phyloP scores from a whole-genome alignment of 2,329 filamentous ascomycete genomes.

The Gnomoniopsis smithogilvyi region DNA sequence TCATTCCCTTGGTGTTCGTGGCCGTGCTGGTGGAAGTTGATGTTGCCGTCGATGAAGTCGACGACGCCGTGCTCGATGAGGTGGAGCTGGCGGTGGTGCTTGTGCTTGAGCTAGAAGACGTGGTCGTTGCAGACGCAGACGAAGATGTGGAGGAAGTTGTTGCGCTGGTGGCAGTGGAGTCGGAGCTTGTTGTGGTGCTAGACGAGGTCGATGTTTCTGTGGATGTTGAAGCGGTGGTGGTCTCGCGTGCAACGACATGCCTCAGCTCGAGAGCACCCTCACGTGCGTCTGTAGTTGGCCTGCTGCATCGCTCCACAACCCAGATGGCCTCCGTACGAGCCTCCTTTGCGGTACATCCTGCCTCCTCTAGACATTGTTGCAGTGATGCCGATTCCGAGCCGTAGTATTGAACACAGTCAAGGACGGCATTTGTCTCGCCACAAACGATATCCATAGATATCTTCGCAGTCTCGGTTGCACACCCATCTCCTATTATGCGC shows the following conservation, averaged over 20 bases:
- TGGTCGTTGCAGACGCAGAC: not conserved
- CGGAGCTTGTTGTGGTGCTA: not conserved
- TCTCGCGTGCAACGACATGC: not conserved
- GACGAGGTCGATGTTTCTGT: not conserved
- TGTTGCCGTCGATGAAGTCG: not conserved
- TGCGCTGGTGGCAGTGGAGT: not conserved
- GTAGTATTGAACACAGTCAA: not conserved
- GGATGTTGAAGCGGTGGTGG: not conserved
- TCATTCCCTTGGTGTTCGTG: not conserved
- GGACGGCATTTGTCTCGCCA: not conserved
- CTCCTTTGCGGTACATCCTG: not conserved
- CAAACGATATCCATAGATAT: not conserved
- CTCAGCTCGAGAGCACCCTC: conserved; percentile 1
- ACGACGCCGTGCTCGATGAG: not conserved
- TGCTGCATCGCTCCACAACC: conserved; percentile 1
- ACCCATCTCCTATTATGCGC: not conserved
- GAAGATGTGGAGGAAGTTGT: not conserved
- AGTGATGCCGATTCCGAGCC: not conserved
- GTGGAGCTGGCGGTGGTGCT: conserved; percentile 2
- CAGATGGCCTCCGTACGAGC: not conserved
- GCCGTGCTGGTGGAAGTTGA: not conserved
- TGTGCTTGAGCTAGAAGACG: not conserved
- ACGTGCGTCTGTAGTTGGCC: not conserved
- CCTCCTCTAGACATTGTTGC: not conserved
- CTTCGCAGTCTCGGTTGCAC: not conserved